Evolutionary conservation across 176 grass and related monocot genomes (phyloP), one percentile per base, ranked within the genome.

Genomic region (maize (Zea mays)): DNA sequence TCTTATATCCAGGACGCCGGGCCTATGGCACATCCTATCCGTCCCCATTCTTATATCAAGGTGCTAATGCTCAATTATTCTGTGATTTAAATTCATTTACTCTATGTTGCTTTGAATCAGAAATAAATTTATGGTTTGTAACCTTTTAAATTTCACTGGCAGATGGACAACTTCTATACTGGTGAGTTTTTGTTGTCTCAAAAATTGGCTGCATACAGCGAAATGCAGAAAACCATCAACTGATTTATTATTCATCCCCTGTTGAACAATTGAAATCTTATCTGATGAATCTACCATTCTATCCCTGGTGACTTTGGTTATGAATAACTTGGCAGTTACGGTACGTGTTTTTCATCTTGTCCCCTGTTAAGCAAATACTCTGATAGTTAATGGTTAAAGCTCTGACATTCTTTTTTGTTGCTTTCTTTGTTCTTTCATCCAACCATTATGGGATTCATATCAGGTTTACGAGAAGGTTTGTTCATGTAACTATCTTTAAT

Each of bases 131-230:
- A n/a, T 69, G 40, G n/a, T 73, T 3, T 85, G 14, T 85, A 59
- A 84, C 79, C 74, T 43, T 15, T 82, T 88, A 69, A 80, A 66
- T 85, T 87, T 89, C n/a, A 74, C 57, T 86, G 64, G 66, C 92
- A 99, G 96, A 99, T 99, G 96, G 96, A 99, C 62, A 99, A 95
- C 75, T 99, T 99, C 81, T 99, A 99, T 47, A 99, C 96, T 0
- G 87, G 86, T 93, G 62, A 78, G 79, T 93, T 71, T 71, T 21
- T 47, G 46, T 78, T 80, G 1, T 80, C 61, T 78, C 14, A 70
- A 35, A 61, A 59, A 36, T 86, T 76, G 79, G 35, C 61, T 57
- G 20, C 60, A 72, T 34, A 15, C 66, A 16, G 40, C 71, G 49
- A 46, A 59, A 75, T 43, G n/a, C 65, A 39, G 21, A 40, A 58